These are phyloP conservation scores for Emiliania huxleyi DNA, from an alignment of 78 protist genomes.

Conservation along the genomic window DNA sequence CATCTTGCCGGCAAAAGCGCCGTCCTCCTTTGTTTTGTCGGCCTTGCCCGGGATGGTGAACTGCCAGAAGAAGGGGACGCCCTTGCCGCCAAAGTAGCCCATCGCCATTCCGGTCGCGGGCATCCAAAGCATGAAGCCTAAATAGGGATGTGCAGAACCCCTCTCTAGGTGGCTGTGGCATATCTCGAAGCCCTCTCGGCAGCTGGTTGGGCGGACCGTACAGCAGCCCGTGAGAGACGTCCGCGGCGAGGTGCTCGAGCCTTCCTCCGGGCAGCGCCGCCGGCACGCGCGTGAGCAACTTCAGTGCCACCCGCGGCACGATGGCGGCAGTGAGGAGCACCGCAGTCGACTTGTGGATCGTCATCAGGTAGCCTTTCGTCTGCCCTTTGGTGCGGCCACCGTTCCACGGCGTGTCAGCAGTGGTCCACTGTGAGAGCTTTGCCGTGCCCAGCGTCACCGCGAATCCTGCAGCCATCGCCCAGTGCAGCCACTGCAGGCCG, in stretches of 20 bases:
- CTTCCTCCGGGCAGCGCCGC: no score
- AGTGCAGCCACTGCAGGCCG: no score
- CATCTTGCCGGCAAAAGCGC: neutral
- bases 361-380: neutral
- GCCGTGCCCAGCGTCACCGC: no score
- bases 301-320: neutral
- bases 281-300: no score
- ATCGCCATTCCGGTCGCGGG: neutral
- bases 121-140: no score
- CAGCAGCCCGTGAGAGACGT: no score
- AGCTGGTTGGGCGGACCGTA: no score
- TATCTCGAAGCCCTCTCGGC: no score
- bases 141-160: no score
- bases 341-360: neutral
- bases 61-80: neutral
- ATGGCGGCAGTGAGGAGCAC: neutral
- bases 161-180: no score
- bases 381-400: neutral
- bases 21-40: neutral
- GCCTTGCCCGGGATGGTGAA: neutral
- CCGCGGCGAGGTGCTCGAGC: no score
- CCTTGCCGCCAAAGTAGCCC: slow-evolving; percentile 23
- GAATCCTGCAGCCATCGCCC: no score
- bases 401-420: neutral
- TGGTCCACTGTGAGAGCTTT: neutral